phyloP scores from a whole-genome alignment of 768 basidiomycete species.

The Serendipita vermifera region DNA sequence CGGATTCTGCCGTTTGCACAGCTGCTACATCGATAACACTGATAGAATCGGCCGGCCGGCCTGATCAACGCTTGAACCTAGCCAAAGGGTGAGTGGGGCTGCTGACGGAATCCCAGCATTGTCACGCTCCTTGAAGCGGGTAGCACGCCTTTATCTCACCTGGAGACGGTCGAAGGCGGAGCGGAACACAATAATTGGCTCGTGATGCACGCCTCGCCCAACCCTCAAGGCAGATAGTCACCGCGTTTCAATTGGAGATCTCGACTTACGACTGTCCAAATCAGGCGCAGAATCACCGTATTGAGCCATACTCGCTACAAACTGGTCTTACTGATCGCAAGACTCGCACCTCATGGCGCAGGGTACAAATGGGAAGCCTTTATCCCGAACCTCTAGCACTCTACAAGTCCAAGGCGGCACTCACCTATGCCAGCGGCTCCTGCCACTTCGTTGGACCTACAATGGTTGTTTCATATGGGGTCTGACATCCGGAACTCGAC shows the following conservation, averaged over 20 bases:
- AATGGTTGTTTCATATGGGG: constrained; percentile 1
- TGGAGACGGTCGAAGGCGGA: neutral
- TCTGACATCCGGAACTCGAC: constrained; percentile 9
- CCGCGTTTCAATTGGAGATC: constrained; percentile 4
- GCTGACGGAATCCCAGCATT: neutral
- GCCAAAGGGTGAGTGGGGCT: constrained; percentile 3
- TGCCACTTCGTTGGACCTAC: neutral
- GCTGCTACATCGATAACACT: constrained; percentile 5
- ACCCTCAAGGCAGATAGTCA: constrained; percentile 2
- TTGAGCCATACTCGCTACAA: too few species aligned
- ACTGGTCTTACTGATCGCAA: constrained; percentile 4
- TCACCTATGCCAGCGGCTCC: constrained; percentile 8
- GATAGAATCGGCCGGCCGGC: neutral
- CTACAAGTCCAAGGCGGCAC: too few species aligned
- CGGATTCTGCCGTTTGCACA: constrained; percentile 1
- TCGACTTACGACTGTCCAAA: too few species aligned
- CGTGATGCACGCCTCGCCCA: neutral
- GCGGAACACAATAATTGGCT: neutral
- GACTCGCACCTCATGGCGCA: neutral
- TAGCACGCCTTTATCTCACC: neutral
- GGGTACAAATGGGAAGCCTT: constrained; percentile 4
- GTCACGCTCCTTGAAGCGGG: neutral
- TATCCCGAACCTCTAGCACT: too few species aligned
- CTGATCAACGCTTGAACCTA: neutral
- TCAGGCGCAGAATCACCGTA: too few species aligned